Base-by-base conservation (phyloP, 129 eudicot genomes). In the Sambucus nigra region DNA sequence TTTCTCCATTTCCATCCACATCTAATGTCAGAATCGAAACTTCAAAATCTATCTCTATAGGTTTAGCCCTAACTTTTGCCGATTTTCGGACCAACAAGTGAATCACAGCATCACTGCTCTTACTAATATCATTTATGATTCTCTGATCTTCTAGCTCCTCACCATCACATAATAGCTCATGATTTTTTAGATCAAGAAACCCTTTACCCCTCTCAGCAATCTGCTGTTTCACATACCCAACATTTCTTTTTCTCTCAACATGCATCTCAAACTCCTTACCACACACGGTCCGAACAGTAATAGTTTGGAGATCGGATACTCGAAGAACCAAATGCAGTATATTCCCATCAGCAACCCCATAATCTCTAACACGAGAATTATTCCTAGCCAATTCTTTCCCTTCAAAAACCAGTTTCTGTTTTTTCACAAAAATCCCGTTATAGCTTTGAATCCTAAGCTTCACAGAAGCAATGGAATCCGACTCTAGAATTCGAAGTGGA, bases 401-500 rank as follows among this genome's bases (percentile, higher is more conserved):
- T 60, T 70, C 86, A 46, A 73, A 78, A 28, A 82, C 82, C 23
- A 82, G 61, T 46, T 82, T 82, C 44, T 82, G 86, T 33, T 65
- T 78, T 65, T 67, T 78, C 7, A 61, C 77, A 65, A 68, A 66
- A 66, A 71, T 61, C 15, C 93, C 93, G 44, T 75, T 75, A n/a
- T 27, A 60, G 12, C 31, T 68, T 47, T 82, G 86, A 20, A 78
- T 74, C 56, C 77, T 72, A 17, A 78, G 79, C 59, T 82, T 82
- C 33, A 82, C 86, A 20, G 93, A 82, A 60, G 86, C 93, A 51
- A 82, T 75, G 0, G 93, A 78, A 53, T 78, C 93, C 1, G 86
- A 74, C 29, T 75, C 93, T 26, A 74, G 60, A 16, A 82, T 76
- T 18, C 75, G 79, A 67, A 82, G 57, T 1, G 87, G 94, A 40